Evolutionary conservation across 202 grass and related monocot genomes (phyloP).

Genomic region (Zoysia matrella): DNA sequence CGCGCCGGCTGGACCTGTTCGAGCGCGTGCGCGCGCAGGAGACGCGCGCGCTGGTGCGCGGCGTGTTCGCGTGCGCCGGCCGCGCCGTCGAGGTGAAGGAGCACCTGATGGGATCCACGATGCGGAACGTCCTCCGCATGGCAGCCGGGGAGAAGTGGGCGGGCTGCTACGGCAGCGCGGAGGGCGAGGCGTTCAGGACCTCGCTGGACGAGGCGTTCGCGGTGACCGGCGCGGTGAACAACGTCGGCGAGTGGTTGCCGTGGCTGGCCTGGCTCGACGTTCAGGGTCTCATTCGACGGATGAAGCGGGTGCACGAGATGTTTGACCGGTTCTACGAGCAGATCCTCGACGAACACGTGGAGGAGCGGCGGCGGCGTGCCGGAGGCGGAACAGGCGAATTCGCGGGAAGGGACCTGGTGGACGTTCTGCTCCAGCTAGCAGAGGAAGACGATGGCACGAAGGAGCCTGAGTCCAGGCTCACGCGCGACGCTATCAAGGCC

Average conservation of each 20-base stretch:
- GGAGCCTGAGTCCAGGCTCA: conserved; percentile 50
- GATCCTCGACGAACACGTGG: conserved; percentile 58
- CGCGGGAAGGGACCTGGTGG: conserved; percentile 51
- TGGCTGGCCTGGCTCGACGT: conserved; percentile 62
- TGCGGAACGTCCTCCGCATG: no score
- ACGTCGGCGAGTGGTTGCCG: conserved; percentile 66
- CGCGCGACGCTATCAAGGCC: conserved; percentile 12
- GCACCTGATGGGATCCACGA: conserved; percentile 24
- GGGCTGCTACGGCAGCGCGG: conserved; percentile 36
- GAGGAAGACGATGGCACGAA: conserved; percentile 11
- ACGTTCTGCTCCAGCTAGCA: conserved; percentile 58
- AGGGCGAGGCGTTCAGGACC: conserved; percentile 52
- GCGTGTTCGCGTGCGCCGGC: background rate
- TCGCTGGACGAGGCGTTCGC: conserved; percentile 67
- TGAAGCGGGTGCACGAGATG: conserved; percentile 50
- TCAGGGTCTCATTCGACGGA: conserved; percentile 46
- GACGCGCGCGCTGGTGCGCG: conserved; percentile 25
- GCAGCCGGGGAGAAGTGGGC: no score
- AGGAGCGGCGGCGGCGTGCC: background rate
- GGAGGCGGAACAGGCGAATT: background rate
- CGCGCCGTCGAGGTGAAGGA: conserved; percentile 38
- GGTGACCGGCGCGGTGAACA: conserved; percentile 48
- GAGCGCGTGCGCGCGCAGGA: conserved; percentile 45
- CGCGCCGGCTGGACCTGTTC: conserved; percentile 34
- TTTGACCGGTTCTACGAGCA: conserved; percentile 64